Evolutionary conservation across 192 early-diverging fungal genomes (phyloP).

Genomic region (Rhizophlyctis rosea): DNA sequence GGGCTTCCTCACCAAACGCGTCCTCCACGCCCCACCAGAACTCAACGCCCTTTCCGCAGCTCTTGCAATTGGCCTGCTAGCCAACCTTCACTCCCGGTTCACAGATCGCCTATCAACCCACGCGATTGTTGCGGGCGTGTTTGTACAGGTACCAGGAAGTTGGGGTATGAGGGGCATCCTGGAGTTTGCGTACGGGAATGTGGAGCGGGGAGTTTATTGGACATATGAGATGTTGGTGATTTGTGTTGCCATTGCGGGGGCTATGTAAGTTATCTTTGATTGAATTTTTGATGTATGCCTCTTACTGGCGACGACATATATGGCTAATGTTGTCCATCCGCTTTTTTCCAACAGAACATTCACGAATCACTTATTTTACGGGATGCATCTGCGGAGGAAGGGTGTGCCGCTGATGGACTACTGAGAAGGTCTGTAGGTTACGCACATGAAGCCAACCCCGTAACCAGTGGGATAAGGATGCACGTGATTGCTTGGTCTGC

Average conservation of each 20-base stretch:
- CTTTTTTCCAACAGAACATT: not conserved
- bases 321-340: not conserved
- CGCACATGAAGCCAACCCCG: no score
- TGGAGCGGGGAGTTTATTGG: conserved; percentile 10
- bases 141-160: conserved; percentile 22
- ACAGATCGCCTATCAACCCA: conserved; percentile 21
- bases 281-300: not conserved
- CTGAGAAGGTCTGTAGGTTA: no score
- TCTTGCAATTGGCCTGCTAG: conserved; percentile 6
- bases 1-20: conserved; percentile 15
- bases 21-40: conserved; percentile 24
- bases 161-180: conserved; percentile 30
- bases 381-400: not conserved
- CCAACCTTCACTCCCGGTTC: conserved; percentile 8
- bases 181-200: conserved; percentile 14
- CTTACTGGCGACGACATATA: not conserved
- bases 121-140: conserved; percentile 18
- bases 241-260: conserved; percentile 8
- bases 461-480: no score
- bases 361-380: not conserved
- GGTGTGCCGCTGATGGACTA: not conserved
- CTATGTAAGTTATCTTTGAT: not conserved
- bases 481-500: no score
- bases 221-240: conserved; percentile 10
- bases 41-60: conserved; percentile 14